Evolutionary conservation across 192 early-diverging fungal species (phyloP).

Genomic region (Umbelopsis sp.): DNA sequence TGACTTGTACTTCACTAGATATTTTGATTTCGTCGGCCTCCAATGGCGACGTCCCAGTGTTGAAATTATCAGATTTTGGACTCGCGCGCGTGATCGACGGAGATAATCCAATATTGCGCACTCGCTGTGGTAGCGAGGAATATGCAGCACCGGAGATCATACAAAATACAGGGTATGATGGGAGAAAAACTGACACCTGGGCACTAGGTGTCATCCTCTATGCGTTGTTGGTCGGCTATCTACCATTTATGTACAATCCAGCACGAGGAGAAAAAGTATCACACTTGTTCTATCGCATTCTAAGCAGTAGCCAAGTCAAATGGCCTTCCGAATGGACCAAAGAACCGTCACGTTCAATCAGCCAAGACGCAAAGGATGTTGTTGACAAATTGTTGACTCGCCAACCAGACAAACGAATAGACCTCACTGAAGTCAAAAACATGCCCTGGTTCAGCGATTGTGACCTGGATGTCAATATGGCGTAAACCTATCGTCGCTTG

Average conservation of each 20-base stretch:
- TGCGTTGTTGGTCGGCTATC: constrained; percentile 67
- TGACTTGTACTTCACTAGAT: constrained; percentile 25
- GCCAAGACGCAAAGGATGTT: constrained; percentile 51
- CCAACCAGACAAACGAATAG: constrained; percentile 46
- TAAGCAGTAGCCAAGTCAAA: constrained; percentile 53
- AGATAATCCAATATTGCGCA: constrained; percentile 43
- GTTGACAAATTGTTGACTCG: constrained; percentile 47
- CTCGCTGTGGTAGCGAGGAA: constrained; percentile 74
- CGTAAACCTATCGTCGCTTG: neutral
- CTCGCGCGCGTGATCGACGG: constrained; percentile 54
- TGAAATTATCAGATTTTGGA: constrained; percentile 73
- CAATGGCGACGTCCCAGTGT: constrained; percentile 20
- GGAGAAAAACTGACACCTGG: constrained; percentile 77
- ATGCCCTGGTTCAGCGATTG: constrained; percentile 51
- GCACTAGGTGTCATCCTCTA: constrained; percentile 78
- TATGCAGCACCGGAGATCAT: constrained; percentile 79
- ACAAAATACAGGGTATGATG: constrained; percentile 64
- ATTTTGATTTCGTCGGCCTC: constrained; percentile 39
- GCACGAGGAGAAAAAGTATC: constrained; percentile 47
- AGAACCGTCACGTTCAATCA: constrained; percentile 24
- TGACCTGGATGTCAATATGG: neutral
- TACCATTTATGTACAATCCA: constrained; percentile 76
- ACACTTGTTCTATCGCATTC: constrained; percentile 64
- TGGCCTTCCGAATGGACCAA: constrained; percentile 51
- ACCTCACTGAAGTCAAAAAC: constrained; percentile 36